phyloP scores from a whole-genome alignment of 2,329 filamentous ascomycete genomes.

The Exophiala sp. region DNA sequence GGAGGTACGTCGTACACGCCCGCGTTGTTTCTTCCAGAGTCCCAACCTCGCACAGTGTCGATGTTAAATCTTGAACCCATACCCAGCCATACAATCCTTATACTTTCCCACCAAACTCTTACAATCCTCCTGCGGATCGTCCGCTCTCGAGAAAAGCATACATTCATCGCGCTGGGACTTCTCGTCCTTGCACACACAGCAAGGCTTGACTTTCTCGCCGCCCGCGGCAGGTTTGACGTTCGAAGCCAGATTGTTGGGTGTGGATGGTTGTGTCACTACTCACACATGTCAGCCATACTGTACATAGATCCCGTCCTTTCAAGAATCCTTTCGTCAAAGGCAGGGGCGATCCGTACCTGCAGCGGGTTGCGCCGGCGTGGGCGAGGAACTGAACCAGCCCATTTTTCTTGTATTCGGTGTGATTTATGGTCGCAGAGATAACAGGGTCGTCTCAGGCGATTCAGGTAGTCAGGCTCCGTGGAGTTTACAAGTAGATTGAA shows the following conservation, averaged over 20 bases:
- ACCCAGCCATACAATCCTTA: conserved; percentile 86
- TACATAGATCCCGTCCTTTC: too few relatives aligned
- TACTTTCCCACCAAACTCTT: conserved; percentile 79
- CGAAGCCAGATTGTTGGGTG: conserved; percentile 15
- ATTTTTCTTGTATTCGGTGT: neutral
- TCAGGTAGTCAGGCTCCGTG: neutral
- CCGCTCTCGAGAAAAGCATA: conserved; percentile 91
- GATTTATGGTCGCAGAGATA: too few relatives aligned
- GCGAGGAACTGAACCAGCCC: conserved; percentile 23
- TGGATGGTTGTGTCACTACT: conserved; percentile 15
- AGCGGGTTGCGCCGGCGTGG: conserved; percentile 19
- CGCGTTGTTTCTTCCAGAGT: neutral
- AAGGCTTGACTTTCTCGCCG: conserved; percentile 57
- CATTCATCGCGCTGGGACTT: conserved; percentile 93
- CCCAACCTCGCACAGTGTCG: neutral
- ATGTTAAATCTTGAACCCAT: conserved; percentile 68
- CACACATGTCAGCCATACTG: neutral
- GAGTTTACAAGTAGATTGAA: neutral
- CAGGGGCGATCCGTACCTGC: conserved; percentile 6
- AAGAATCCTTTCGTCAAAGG: neutral
- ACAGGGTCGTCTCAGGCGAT: too few relatives aligned
- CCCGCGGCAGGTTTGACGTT: conserved; percentile 15
- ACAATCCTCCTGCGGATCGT: conserved; percentile 81
- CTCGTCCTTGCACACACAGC: conserved; percentile 96
- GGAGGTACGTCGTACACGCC: neutral